Conservation (phyloP, 495 filamentous ascomycete genomes). For the Articulospora tetracladia region DNA sequence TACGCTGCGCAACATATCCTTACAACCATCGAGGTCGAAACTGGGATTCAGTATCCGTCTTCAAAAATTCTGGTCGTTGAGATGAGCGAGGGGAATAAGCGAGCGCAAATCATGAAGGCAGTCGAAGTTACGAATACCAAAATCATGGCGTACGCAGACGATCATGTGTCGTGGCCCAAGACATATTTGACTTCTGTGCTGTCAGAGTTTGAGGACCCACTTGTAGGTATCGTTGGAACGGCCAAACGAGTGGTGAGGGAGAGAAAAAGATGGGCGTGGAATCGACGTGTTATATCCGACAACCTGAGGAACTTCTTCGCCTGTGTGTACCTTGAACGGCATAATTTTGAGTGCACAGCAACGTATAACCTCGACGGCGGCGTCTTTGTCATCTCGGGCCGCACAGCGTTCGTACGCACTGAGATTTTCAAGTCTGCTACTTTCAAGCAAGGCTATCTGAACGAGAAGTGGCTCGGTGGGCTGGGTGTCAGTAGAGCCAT, state of each 20-base stretch:
- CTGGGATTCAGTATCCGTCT: background rate
- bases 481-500: conserved; percentile 31
- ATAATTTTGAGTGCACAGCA: conserved; percentile 54
- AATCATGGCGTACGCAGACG: conserved; percentile 48
- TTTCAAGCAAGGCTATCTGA: conserved; percentile 48
- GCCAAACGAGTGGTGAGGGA: conserved; percentile 39
- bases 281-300: background rate
- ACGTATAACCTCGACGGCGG: conserved; percentile 53
- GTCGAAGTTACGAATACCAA: conserved; percentile 36
- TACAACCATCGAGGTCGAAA: background rate
- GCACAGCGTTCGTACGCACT: conserved; percentile 45
- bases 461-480: conserved; percentile 51
- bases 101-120: conserved; percentile 42
- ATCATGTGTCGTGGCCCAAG: conserved; percentile 51
- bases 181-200: conserved; percentile 43
- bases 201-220: conserved; percentile 45
- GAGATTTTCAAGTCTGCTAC: conserved; percentile 39
- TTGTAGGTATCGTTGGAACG: conserved; percentile 50
- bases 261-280: conserved; percentile 27
- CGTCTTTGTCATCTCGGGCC: conserved; percentile 51
- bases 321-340: conserved; percentile 46
- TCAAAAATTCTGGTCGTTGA: conserved; percentile 24
- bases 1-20: background rate
- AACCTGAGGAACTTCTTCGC: conserved; percentile 19
- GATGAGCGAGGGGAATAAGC: conserved; percentile 39